Evolutionary conservation across 129 eudicot species (phyloP).

Genomic region (Chrysanthemum lavandulifolium): DNA sequence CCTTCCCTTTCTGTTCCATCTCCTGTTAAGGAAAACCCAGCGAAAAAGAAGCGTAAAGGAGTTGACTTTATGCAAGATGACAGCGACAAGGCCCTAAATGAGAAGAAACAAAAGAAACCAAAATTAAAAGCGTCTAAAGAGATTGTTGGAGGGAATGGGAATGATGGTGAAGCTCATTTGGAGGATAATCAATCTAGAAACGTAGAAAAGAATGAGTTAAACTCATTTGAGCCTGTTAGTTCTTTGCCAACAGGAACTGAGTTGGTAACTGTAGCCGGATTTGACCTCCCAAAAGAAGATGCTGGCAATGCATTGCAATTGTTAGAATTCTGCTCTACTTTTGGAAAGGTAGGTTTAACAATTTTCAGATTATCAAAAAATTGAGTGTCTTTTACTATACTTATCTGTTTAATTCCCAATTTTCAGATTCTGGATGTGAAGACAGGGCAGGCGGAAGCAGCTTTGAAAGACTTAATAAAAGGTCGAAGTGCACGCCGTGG

Average conservation of each 20-base stretch:
- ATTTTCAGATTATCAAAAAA: conserved; percentile 3
- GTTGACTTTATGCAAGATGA: conserved; percentile 10
- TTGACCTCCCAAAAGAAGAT: conserved; percentile 65
- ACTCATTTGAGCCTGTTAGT: conserved; percentile 25
- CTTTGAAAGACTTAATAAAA: conserved; percentile 60
- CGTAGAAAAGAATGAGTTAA: conserved; percentile 16
- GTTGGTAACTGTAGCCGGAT: conserved; percentile 53
- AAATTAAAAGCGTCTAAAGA: conserved; percentile 30
- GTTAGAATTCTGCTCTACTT: conserved; percentile 78
- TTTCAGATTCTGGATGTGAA: conserved; percentile 56
- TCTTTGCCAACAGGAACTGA: conserved; percentile 60
- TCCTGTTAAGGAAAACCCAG: conserved; percentile 27
- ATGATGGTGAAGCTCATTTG: not conserved
- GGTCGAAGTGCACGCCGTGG: conserved; percentile 60
- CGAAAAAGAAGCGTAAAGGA: conserved; percentile 27
- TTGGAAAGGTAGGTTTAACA: conserved; percentile 62
- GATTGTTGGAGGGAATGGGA: conserved; percentile 12
- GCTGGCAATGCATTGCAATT: conserved; percentile 84
- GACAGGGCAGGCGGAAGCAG: conserved; percentile 59
- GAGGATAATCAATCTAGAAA: conserved; percentile 16
- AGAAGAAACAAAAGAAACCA: conserved; percentile 28
- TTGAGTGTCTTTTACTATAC: not conserved
- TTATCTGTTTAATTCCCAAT: not conserved
- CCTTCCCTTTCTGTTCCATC: conserved; percentile 21
- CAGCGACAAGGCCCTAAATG: conserved; percentile 10